A percentile compares a stretch with the other conserved stretches of the same genome.
Evolutionary conservation across 2,329 filamentous ascomycete genomes (phyloP).

Genomic region (Tolypocladium sp.): DNA sequence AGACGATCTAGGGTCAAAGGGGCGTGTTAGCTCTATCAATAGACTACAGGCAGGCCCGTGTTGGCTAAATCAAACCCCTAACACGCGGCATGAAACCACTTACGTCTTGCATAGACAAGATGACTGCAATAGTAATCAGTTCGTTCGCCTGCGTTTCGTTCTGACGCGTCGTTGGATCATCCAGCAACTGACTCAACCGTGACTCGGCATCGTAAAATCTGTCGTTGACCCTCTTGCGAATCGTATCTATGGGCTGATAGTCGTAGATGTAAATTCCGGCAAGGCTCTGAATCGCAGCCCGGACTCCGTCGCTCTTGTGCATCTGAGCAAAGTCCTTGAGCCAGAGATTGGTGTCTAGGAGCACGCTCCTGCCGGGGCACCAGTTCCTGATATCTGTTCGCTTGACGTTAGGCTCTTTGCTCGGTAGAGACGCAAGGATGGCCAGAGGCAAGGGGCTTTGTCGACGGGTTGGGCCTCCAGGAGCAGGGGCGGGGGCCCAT

Average conservation of each 20-base stretch:
- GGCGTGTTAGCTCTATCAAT: background rate
- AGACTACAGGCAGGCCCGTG: background rate
- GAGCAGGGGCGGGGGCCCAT: too few relatives aligned
- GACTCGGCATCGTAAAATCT: constrained; percentile 20
- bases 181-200: constrained; percentile 19
- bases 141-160: constrained; percentile 17
- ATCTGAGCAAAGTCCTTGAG: constrained; percentile 29
- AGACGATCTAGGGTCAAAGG: constrained; percentile 18
- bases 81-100: constrained; percentile 5
- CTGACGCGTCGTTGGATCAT: constrained; percentile 11
- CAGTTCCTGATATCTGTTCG: constrained; percentile 26
- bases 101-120: constrained; percentile 31
- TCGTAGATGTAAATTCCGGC: constrained; percentile 32
- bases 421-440: background rate
- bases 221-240: constrained; percentile 22
- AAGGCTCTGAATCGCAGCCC: constrained; percentile 28
- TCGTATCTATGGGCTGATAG: constrained; percentile 21
- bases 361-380: constrained; percentile 29
- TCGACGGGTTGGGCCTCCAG: background rate
- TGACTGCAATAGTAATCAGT: constrained; percentile 25
- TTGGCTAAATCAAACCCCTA: background rate
- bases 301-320: constrained; percentile 23
- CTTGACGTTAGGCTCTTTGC: constrained; percentile 1
- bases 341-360: constrained; percentile 29
- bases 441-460: background rate